phyloP scores from a whole-genome alignment of 179 eudicot genomes.

The Silene noctiflora region DNA sequence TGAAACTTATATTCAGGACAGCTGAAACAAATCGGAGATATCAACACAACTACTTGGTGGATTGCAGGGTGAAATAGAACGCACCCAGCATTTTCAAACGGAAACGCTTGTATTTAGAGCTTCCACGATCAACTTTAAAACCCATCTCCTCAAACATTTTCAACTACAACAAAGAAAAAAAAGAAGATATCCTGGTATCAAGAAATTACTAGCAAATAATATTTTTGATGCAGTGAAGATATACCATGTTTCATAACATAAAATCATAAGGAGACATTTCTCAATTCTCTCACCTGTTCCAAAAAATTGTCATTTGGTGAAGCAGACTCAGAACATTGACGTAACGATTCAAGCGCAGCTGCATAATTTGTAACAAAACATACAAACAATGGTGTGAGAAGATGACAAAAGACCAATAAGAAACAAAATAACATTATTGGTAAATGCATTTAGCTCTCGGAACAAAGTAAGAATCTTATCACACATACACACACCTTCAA shows the following conservation, averaged over 20 bases:
- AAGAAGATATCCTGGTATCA: neutral
- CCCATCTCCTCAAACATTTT: slow-evolving; percentile 94
- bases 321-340: slow-evolving; percentile 68
- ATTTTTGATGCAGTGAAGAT: neutral
- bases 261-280: slow-evolving; percentile 7
- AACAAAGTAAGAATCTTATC: slow-evolving; percentile 17
- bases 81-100: slow-evolving; percentile 69
- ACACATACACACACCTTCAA: slow-evolving; percentile 59
- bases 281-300: slow-evolving; percentile 67
- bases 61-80: slow-evolving; percentile 18
- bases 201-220: neutral
- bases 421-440: slow-evolving; percentile 1
- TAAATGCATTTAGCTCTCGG: slow-evolving; percentile 6
- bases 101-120: slow-evolving; percentile 84
- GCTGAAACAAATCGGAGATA: neutral
- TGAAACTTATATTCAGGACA: neutral
- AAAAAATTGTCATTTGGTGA: slow-evolving; percentile 94
- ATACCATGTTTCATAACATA: slow-evolving; percentile 3
- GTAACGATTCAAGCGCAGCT: slow-evolving; percentile 83
- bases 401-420: slow-evolving; percentile 20
- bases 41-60: neutral
- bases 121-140: slow-evolving; percentile 74
- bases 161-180: slow-evolving; percentile 50
- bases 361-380: slow-evolving; percentile 25
- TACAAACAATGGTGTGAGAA: slow-evolving; percentile 23